A percentile compares a stretch with the other conserved stretches of the same genome.
Conservation (phyloP, 2,329 filamentous ascomycete genomes). For the Nectriaceae sp. region DNA sequence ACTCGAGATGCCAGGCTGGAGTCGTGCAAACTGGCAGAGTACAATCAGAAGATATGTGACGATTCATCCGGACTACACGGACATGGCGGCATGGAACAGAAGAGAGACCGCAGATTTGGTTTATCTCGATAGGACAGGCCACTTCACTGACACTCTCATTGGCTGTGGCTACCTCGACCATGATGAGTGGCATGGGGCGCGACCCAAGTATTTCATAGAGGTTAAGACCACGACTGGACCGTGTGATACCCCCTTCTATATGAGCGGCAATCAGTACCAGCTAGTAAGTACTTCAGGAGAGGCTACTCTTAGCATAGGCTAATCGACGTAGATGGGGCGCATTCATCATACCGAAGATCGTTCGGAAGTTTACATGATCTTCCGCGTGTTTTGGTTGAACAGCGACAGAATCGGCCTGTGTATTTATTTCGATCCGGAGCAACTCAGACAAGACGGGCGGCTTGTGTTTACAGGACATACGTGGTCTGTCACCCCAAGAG, state of each 20-base stretch:
- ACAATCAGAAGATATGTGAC: constrained; percentile 11
- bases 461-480: constrained; percentile 18
- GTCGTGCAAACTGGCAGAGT: constrained; percentile 16
- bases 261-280: constrained; percentile 45
- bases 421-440: constrained; percentile 19
- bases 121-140: constrained; percentile 12
- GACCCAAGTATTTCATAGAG: constrained; percentile 48
- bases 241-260: constrained; percentile 43
- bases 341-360: constrained; percentile 12
- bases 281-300: constrained; percentile 32
- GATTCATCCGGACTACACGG: constrained; percentile 10
- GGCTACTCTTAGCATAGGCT: not conserved
- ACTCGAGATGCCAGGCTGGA: constrained; percentile 12
- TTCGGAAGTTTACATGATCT: constrained; percentile 16
- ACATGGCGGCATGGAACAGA: constrained; percentile 5
- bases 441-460: constrained; percentile 13
- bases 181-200: constrained; percentile 15
- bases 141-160: constrained; percentile 13
- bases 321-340: constrained; percentile 13
- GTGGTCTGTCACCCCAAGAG: constrained; percentile 15
- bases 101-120: constrained; percentile 17
- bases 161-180: constrained; percentile 10
- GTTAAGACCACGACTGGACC: constrained; percentile 49
- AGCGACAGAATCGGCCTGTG: constrained; percentile 11
- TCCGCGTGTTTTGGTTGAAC: constrained; percentile 18